Evolutionary conservation across 495 filamentous ascomycete species (phyloP).

Genomic region (Pseudomonodictys pantanalensis): DNA sequence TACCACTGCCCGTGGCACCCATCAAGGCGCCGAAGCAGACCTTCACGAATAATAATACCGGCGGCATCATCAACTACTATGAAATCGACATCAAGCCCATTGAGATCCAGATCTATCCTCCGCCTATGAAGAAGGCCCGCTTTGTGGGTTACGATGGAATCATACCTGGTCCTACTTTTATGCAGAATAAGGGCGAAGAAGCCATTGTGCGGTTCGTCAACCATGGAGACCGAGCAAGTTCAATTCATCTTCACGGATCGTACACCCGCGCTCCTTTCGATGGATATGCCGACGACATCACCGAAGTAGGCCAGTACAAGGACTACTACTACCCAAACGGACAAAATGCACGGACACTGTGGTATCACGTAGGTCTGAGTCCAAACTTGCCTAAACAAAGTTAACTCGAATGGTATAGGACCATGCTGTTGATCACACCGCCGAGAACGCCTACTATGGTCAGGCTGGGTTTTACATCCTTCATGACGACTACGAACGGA

Average conservation of each 20-base stretch:
- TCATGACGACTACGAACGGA: constrained; percentile 43
- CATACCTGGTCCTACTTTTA: constrained; percentile 50
- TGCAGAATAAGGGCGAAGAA: constrained; percentile 43
- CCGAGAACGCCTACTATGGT: constrained; percentile 52
- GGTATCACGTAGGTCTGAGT: constrained; percentile 55
- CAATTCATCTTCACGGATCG: background rate
- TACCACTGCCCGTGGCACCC: constrained; percentile 49
- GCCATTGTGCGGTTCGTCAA: constrained; percentile 52
- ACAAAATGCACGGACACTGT: constrained; percentile 47
- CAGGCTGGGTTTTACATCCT: constrained; percentile 49
- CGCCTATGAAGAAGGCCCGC: constrained; percentile 42
- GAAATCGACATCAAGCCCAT: constrained; percentile 49
- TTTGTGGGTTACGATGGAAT: constrained; percentile 54
- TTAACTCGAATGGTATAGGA: background rate
- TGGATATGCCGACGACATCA: constrained; percentile 56
- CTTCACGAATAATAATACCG: constrained; percentile 15
- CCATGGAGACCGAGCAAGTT: constrained; percentile 24
- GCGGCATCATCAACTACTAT: constrained; percentile 45
- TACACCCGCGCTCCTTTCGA: constrained; percentile 39
- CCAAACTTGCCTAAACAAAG: background rate
- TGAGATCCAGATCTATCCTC: constrained; percentile 47
- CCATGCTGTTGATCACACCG: constrained; percentile 31
- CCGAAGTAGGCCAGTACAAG: constrained; percentile 49
- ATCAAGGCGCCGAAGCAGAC: constrained; percentile 40
- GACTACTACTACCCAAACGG: constrained; percentile 59